Evolutionary conservation across 2,329 filamentous ascomycete species (phyloP).

Genomic region (Fusarium tjaetaba): DNA sequence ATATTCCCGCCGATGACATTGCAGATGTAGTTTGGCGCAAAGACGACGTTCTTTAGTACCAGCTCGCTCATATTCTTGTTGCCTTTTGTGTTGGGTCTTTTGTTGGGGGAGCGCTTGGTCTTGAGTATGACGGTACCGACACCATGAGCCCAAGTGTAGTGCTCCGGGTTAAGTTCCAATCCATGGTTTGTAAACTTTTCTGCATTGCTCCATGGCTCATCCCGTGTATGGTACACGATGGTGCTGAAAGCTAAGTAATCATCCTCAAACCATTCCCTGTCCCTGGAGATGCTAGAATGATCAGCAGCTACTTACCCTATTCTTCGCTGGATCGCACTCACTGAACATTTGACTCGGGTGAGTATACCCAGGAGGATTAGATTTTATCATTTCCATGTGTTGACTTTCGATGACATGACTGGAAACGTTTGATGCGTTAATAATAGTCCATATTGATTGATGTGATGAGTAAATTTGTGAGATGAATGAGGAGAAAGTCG

Average conservation of each 20-base stretch:
- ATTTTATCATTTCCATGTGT: fast-evolving
- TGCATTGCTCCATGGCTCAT: background rate
- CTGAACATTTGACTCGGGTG: fast-evolving
- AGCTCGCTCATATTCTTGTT: too few relatives aligned
- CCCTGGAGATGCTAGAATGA: background rate
- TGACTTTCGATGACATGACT: background rate
- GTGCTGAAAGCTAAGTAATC: background rate
- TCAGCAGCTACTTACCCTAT: background rate
- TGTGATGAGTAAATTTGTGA: background rate
- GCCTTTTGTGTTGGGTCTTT: too few relatives aligned
- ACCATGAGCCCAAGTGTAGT: too few relatives aligned
- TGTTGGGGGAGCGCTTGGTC: too few relatives aligned
- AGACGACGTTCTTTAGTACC: too few relatives aligned
- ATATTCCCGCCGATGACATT: too few relatives aligned
- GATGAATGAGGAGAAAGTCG: background rate
- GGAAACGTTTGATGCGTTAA: too few relatives aligned
- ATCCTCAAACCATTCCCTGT: background rate
- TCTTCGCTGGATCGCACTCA: fast-evolving
- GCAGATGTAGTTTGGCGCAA: too few relatives aligned
- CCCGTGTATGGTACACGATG: fast-evolving
- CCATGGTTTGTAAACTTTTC: too few relatives aligned
- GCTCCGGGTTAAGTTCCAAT: too few relatives aligned
- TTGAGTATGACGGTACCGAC: too few relatives aligned
- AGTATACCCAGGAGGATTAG: background rate
- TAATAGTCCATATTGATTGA: background rate